A percentile compares a stretch with the other conserved stretches of the same genome.
These are phyloP conservation scores for Globisporangium middletonii DNA, from an alignment of 352 stramenopile species.

Conservation along the genomic window DNA sequence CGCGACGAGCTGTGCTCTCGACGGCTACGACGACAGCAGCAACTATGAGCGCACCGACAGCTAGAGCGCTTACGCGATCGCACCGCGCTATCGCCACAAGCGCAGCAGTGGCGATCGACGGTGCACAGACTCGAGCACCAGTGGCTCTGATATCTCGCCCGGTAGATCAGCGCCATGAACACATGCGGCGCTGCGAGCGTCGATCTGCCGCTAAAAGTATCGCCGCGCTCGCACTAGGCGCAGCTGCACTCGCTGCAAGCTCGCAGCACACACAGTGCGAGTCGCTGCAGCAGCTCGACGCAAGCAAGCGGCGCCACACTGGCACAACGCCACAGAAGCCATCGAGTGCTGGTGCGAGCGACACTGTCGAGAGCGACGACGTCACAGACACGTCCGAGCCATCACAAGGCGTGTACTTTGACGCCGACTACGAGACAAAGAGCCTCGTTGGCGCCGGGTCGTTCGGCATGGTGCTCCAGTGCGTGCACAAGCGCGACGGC, in stretches of 20 bases:
- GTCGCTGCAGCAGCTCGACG: conserved; percentile 2
- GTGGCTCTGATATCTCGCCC: too few species aligned
- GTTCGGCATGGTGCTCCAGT: conserved; percentile 85
- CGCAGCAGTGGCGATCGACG: too few species aligned
- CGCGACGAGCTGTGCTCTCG: too few species aligned
- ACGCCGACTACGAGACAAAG: conserved; percentile 58
- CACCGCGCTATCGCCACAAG: too few species aligned
- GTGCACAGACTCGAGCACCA: too few species aligned
- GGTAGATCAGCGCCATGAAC: not conserved
- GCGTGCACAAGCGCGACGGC: conserved; percentile 55
- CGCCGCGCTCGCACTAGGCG: not conserved
- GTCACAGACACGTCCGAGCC: not conserved
- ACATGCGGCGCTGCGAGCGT: not conserved
- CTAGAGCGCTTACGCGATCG: too few species aligned
- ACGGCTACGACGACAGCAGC: too few species aligned
- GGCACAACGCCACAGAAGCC: conserved; percentile 15
- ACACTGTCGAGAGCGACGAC: not conserved
- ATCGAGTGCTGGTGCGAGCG: not conserved
- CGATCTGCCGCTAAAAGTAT: not conserved
- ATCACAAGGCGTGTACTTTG: conserved; percentile 31
- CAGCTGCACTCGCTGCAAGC: not conserved
- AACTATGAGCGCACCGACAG: too few species aligned
- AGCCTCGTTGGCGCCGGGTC: conserved; percentile 57
- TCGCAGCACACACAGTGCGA: conserved; percentile 1
- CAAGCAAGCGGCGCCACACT: conserved; percentile 4